Percentiles rank a stretch among this genome's conserved stretches.
These are phyloP conservation scores for Hortiboletus flavorubellus DNA, from an alignment of 768 basidiomycete genomes.

Conservation along the genomic window DNA sequence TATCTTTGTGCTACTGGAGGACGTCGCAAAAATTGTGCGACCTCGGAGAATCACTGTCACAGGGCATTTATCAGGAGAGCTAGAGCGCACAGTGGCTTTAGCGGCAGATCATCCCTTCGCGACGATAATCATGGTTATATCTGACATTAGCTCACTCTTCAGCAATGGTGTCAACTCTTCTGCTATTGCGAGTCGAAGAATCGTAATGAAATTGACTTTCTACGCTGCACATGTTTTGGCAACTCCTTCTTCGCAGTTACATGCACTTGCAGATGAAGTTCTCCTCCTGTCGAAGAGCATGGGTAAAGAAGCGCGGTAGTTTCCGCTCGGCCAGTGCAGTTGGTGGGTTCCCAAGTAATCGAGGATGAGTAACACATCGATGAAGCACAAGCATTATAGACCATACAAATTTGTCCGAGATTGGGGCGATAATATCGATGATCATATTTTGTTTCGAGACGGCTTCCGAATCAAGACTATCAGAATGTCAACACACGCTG, in stretches of 20 bases:
- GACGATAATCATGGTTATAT: constrained; percentile 22
- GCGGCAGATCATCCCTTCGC: constrained; percentile 14
- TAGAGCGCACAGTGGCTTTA: not conserved
- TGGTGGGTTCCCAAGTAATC: not conserved
- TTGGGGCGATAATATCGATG: not conserved
- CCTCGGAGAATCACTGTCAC: constrained; percentile 35
- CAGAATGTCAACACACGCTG: not conserved
- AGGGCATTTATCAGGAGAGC: not conserved
- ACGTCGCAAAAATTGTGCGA: constrained; percentile 50
- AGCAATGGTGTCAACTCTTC: not conserved
- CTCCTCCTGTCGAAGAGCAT: constrained; percentile 26
- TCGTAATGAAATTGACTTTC: constrained; percentile 61
- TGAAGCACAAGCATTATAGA: not conserved
- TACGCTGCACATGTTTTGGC: constrained; percentile 62
- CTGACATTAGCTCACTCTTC: constrained; percentile 27
- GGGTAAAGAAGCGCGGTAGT: constrained; percentile 16
- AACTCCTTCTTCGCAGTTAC: constrained; percentile 42
- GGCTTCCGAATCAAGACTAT: not conserved
- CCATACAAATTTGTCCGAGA: not conserved
- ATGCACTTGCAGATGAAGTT: constrained; percentile 42
- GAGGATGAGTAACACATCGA: not conserved
- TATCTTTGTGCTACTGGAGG: constrained; percentile 53
- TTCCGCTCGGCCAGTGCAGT: not conserved
- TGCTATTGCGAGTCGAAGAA: constrained; percentile 7
- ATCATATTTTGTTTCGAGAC: not conserved